Conservation (phyloP, 2,329 filamentous ascomycete species). For the Hawksworthiomyces lignivorus region DNA sequence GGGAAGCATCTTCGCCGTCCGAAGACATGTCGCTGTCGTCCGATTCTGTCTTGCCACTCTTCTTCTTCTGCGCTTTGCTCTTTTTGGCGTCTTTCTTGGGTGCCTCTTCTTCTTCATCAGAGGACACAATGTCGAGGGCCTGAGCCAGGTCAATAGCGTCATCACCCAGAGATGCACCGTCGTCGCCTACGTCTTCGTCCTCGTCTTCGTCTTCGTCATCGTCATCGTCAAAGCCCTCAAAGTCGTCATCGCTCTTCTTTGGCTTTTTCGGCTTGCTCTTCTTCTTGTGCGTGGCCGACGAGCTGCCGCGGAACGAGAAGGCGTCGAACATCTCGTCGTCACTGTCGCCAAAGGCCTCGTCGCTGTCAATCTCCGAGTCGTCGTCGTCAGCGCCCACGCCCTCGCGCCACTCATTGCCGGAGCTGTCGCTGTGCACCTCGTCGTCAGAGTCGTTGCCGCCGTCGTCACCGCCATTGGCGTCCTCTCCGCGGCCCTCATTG, state of each 20-base stretch:
- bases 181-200: slow-evolving; percentile 50
- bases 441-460: slow-evolving; percentile 48
- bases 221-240: slow-evolving; percentile 41
- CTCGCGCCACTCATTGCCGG: slow-evolving; percentile 78
- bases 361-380: slow-evolving; percentile 58
- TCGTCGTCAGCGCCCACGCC: slow-evolving; percentile 55
- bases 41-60: slow-evolving; percentile 38
- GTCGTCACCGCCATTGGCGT: slow-evolving; percentile 33
- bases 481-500: too few species aligned
- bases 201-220: slow-evolving; percentile 43
- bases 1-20: slow-evolving; percentile 34
- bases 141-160: slow-evolving; percentile 53
- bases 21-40: slow-evolving; percentile 5
- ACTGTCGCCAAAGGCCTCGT: slow-evolving; percentile 80
- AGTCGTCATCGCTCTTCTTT: slow-evolving; percentile 37
- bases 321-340: slow-evolving; percentile 80
- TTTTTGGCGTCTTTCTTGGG: slow-evolving; percentile 32
- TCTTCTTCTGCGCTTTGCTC: slow-evolving; percentile 42
- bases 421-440: slow-evolving; percentile 74
- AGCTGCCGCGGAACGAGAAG: slow-evolving; percentile 50
- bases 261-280: slow-evolving; percentile 29
- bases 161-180: slow-evolving; percentile 45
- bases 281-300: slow-evolving; percentile 25
- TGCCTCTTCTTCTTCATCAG: slow-evolving; percentile 41
- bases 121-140: slow-evolving; percentile 48